Evolutionary conservation across 2,329 filamentous ascomycete genomes (phyloP), one percentile per base, ranked within the genome.

Genomic region (Fusarium equiseti): DNA sequence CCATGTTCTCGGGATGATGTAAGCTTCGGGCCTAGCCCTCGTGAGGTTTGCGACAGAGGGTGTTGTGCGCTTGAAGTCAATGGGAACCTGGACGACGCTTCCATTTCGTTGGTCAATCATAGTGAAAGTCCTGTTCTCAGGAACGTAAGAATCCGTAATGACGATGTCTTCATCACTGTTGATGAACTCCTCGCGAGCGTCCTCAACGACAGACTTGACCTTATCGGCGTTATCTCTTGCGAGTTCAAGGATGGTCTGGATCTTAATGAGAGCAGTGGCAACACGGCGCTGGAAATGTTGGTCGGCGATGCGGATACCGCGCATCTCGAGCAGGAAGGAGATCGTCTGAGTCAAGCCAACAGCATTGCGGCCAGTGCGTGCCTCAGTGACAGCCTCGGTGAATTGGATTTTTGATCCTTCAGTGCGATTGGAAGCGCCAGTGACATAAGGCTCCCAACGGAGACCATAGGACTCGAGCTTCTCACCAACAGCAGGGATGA

Each of bases 251-350:
- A 68, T 59, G 0, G 64, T 50, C 18, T 64, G 58, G 12, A 68
- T 58, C 8, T 68, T 59, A 15, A 63, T 46, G 0, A 68, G 58
- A 13, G 58, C 63, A 0, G 66, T 59, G 0, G 64, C 64, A 4
- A 64, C 65, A 6, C 64, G 52, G 1, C 64, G 64, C 10, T 68
- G 66, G 1, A 68, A 68, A 13, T 68, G 66, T 5, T 68, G 64
- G 1, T 68, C 38, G 0, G 32, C 66, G 0, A 68, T 26, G 6
- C 66, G 59, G 5, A 68, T 68, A 2, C 66, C 66, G 0, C 64
- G 52, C 48, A 68, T 53, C 4, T 68, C 66, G 0, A 68, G 53
- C 0, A 68, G 13, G 3, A 68, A 64, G 0, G 64, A 63, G 1
- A 68, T 64, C 0, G 66, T 64, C 1, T 64, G 61, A 2, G 59